Conservation (phyloP, 371 early-diverging fungal genomes). For the Mucor mucedo region DNA sequence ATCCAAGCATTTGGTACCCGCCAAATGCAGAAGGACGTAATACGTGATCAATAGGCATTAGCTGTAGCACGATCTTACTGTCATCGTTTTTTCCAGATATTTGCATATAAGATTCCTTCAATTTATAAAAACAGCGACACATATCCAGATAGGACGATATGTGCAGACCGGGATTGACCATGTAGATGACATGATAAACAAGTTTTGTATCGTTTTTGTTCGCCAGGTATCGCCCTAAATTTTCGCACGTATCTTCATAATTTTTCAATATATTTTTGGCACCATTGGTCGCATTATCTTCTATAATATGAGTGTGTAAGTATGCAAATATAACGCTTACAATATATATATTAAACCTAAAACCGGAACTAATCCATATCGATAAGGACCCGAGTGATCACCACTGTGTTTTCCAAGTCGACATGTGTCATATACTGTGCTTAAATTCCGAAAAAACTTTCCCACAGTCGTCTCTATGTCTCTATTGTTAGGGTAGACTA, state of each 20-base stretch:
- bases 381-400: slow-evolving; percentile 33
- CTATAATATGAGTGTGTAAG: not conserved
- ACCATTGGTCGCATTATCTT: slow-evolving; percentile 29
- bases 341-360: not conserved
- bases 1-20: slow-evolving; percentile 45
- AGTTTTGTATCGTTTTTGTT: not conserved
- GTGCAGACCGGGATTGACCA: slow-evolving; percentile 57
- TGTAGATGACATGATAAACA: slow-evolving; percentile 48
- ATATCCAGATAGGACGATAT: slow-evolving; percentile 53
- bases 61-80: slow-evolving; percentile 43
- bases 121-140: slow-evolving; percentile 53
- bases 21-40: slow-evolving; percentile 48
- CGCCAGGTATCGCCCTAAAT: slow-evolving; percentile 39
- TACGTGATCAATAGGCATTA: slow-evolving; percentile 62
- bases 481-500: slow-evolving; percentile 44
- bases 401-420: slow-evolving; percentile 46
- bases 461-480: slow-evolving; percentile 36
- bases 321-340: not conserved
- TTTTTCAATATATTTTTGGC: slow-evolving; percentile 41
- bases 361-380: slow-evolving; percentile 46
- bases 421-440: slow-evolving; percentile 42
- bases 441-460: slow-evolving; percentile 51
- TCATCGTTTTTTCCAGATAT: slow-evolving; percentile 3
- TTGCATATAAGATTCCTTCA: slow-evolving; percentile 34
- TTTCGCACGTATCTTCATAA: slow-evolving; percentile 47